phyloP scores from a whole-genome alignment of 257 asterid genomes.

The Nicotiana obtusifolia region DNA sequence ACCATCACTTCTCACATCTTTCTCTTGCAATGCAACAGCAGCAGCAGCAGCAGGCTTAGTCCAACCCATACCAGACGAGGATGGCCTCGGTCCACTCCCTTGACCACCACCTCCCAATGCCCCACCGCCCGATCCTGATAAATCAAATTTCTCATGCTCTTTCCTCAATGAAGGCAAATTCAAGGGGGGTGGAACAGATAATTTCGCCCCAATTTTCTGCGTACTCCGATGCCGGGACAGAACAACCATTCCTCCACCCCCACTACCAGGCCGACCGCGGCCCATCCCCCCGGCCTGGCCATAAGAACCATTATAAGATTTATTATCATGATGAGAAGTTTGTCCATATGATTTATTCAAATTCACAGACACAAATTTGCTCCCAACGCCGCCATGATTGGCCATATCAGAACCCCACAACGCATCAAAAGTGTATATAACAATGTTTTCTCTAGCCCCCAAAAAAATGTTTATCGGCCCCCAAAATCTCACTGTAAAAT shows the following conservation, averaged over 20 bases:
- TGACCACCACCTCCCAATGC: constrained; percentile 49
- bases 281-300: constrained; percentile 46
- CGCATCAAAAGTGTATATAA: constrained; percentile 68
- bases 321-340: constrained; percentile 45
- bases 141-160: constrained; percentile 81
- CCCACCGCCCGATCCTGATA: constrained; percentile 47
- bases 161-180: constrained; percentile 93
- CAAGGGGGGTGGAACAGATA: constrained; percentile 95
- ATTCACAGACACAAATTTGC: constrained; percentile 80
- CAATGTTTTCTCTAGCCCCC: constrained; percentile 23
- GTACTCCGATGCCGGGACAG: constrained; percentile 58
- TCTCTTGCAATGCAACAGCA: constrained; percentile 34
- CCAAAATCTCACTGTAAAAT: constrained; percentile 39
- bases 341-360: constrained; percentile 87
- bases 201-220: constrained; percentile 63
- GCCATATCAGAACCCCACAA: constrained; percentile 63
- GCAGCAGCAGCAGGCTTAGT: constrained; percentile 49
- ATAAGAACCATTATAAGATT: constrained; percentile 47
- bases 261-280: constrained; percentile 51
- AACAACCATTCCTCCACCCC: constrained; percentile 87
- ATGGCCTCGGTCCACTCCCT: constrained; percentile 70
- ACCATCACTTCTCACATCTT: constrained; percentile 36
- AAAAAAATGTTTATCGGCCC: constrained; percentile 19
- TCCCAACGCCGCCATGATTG: constrained; percentile 58
- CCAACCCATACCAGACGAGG: constrained; percentile 91